These are phyloP conservation scores for Hanseniaspora sp. DNA, from an alignment of 1,139 yeast species.

Conservation along the genomic window DNA sequence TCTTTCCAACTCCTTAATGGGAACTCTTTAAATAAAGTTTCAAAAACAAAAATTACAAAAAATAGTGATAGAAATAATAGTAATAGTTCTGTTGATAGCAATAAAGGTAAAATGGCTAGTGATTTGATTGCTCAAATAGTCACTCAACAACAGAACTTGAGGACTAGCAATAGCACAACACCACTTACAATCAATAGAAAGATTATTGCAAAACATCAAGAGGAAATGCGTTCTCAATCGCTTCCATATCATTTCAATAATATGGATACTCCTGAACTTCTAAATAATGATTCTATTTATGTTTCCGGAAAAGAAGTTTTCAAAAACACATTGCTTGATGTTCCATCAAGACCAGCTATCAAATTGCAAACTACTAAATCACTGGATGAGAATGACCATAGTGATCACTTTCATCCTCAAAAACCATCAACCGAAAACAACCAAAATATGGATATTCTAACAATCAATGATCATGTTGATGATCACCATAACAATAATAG, in stretches of 20 bases:
- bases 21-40: background rate
- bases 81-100: background rate
- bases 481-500: too few species aligned
- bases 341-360: background rate
- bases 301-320: background rate
- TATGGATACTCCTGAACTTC: background rate
- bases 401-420: background rate
- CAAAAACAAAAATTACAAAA: background rate
- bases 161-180: background rate
- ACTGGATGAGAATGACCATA: background rate
- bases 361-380: background rate
- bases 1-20: background rate
- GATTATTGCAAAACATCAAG: conserved; percentile 1
- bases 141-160: conserved; percentile 1
- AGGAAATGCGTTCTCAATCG: conserved; percentile 6
- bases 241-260: background rate
- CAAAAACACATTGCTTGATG: background rate
- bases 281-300: background rate
- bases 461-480: too few species aligned
- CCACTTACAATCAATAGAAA: conserved; percentile 1
- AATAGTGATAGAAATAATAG: background rate
- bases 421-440: background rate
- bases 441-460: background rate
- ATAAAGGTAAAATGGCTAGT: conserved; percentile 12
- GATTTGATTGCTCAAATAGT: conserved; percentile 5